Percentiles rank a stretch among this genome's conserved stretches.
phyloP scores from a whole-genome alignment of 2,329 filamentous ascomycete species.

The Thielaviopsis populi region DNA sequence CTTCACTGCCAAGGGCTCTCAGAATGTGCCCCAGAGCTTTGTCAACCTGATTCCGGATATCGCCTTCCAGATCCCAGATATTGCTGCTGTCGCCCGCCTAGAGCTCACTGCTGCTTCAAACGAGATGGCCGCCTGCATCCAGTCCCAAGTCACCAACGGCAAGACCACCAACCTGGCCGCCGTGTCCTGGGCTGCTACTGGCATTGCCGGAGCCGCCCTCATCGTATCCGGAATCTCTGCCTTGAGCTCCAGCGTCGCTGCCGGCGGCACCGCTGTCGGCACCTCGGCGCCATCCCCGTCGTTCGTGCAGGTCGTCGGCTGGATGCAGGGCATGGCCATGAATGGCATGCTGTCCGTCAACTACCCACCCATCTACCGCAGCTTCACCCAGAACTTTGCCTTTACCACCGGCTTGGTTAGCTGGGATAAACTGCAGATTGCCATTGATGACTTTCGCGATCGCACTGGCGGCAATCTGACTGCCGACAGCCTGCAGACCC shows the following conservation, averaged over 20 bases:
- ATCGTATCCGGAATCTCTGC: slow-evolving; percentile 58
- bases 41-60: slow-evolving; percentile 68
- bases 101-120: slow-evolving; percentile 47
- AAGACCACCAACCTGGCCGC: slow-evolving; percentile 62
- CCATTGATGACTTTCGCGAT: slow-evolving; percentile 71
- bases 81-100: slow-evolving; percentile 71
- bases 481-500: slow-evolving; percentile 55
- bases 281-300: slow-evolving; percentile 53
- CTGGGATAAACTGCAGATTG: slow-evolving; percentile 63
- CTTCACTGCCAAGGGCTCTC: slow-evolving; percentile 58
- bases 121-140: slow-evolving; percentile 60
- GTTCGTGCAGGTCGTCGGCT: slow-evolving; percentile 71
- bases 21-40: slow-evolving; percentile 56
- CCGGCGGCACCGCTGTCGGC: slow-evolving; percentile 36
- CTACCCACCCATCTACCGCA: slow-evolving; percentile 75
- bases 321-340: slow-evolving; percentile 87
- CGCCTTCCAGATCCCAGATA: slow-evolving; percentile 79
- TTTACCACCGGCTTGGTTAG: slow-evolving; percentile 77
- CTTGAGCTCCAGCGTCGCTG: slow-evolving; percentile 39
- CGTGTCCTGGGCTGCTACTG: slow-evolving; percentile 70
- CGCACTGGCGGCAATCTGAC: slow-evolving; percentile 78
- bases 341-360: slow-evolving; percentile 92
- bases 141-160: slow-evolving; percentile 71
- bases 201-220: slow-evolving; percentile 72
- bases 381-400: slow-evolving; percentile 82